Evolutionary conservation across 331 rosid species (phyloP).

Genomic region (Acacia pycnantha): DNA sequence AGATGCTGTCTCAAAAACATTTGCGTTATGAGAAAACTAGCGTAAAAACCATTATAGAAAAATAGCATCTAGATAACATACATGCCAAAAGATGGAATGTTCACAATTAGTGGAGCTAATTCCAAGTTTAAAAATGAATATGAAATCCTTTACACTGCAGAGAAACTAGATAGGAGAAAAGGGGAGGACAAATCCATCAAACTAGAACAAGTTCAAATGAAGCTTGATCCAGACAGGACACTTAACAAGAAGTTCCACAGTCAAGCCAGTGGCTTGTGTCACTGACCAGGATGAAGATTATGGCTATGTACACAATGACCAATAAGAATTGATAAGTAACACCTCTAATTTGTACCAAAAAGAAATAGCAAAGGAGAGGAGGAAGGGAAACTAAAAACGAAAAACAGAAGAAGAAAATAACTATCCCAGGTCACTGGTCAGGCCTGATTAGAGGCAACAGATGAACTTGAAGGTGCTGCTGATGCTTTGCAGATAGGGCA

Average conservation of each 20-base stretch:
- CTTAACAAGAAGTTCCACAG: not conserved
- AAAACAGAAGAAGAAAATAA: not conserved
- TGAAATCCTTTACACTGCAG: not conserved
- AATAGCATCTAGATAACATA: not conserved
- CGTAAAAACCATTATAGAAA: not conserved
- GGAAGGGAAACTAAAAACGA: not conserved
- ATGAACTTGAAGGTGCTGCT: conserved; percentile 42
- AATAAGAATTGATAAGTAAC: conserved; percentile 14
- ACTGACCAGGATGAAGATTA: conserved; percentile 38
- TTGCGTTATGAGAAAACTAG: not conserved
- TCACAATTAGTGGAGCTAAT: not conserved
- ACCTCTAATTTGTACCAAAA: conserved; percentile 30
- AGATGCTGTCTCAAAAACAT: not conserved
- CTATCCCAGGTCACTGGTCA: conserved; percentile 6
- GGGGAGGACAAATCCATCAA: not conserved
- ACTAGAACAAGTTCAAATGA: not conserved
- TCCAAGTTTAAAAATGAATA: not conserved
- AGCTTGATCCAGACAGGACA: not conserved
- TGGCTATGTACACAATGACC: conserved; percentile 32
- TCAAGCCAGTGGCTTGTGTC: conserved; percentile 35
- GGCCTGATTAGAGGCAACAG: conserved; percentile 25
- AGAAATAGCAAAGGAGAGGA: not conserved
- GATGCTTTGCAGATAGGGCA: conserved; percentile 82
- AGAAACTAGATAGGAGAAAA: not conserved
- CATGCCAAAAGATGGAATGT: not conserved